Percentiles rank a stretch among this genome's conserved stretches.
Evolutionary conservation across 306 rosid species (phyloP).

Genomic region (Biancaea sappan): DNA sequence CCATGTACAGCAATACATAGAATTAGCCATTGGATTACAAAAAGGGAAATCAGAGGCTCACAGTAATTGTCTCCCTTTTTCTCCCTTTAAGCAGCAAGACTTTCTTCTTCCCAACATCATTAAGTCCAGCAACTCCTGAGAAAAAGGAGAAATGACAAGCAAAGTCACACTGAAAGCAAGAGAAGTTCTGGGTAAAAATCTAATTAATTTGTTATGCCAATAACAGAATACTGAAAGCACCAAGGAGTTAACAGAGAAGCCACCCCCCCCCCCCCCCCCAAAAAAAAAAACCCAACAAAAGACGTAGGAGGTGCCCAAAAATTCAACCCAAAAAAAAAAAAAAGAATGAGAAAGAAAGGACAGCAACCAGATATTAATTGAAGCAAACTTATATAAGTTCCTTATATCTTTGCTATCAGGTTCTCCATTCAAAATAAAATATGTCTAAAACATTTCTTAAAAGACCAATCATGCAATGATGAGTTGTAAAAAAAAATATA

Average conservation of each 20-base stretch:
- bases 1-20: slow-evolving; percentile 28
- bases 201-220: background rate
- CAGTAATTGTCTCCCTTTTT: slow-evolving; percentile 54
- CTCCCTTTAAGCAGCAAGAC: slow-evolving; percentile 62
- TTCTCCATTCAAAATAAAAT: too few relatives aligned
- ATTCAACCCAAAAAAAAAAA: too few relatives aligned
- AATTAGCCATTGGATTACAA: slow-evolving; percentile 4
- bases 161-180: background rate
- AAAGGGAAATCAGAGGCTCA: slow-evolving; percentile 37
- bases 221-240: background rate
- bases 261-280: background rate
- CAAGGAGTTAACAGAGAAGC: background rate
- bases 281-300: too few relatives aligned
- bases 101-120: slow-evolving; percentile 60
- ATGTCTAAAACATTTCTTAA: too few relatives aligned
- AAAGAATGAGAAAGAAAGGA: background rate
- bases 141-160: slow-evolving; percentile 28
- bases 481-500: too few relatives aligned
- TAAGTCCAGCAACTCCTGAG: slow-evolving; percentile 46
- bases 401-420: too few relatives aligned
- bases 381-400: too few relatives aligned
- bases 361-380: background rate
- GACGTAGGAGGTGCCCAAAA: too few relatives aligned
- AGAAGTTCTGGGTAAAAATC: background rate
- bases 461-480: too few relatives aligned